Conservation (phyloP, 1,284 basidiomycete species). For the Polyporus tsugae region DNA sequence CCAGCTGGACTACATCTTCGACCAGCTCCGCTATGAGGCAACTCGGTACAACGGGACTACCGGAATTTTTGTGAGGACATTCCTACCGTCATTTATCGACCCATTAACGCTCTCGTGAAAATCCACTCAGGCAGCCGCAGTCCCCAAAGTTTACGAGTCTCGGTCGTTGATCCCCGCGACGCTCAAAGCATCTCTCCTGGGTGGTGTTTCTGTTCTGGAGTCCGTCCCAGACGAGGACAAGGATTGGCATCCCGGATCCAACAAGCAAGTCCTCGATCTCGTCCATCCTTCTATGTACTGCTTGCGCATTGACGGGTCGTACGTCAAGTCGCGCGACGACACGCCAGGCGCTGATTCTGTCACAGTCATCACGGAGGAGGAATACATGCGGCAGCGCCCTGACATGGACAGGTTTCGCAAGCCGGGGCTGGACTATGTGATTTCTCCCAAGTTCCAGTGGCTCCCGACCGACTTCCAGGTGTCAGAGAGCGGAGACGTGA, state of each 20-base stretch:
- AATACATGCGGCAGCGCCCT: too few species aligned
- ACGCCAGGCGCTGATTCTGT: too few species aligned
- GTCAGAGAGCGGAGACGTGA: constrained; percentile 4
- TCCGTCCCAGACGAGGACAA: constrained; percentile 10
- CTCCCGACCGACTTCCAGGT: constrained; percentile 20
- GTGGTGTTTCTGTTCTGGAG: constrained; percentile 2
- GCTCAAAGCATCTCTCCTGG: not conserved
- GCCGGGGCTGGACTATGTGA: not conserved
- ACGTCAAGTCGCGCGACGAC: not conserved
- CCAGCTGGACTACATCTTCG: constrained; percentile 18
- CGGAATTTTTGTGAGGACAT: constrained; percentile 36
- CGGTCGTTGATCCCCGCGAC: not conserved
- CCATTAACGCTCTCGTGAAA: too few species aligned
- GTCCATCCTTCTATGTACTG: constrained; percentile 16
- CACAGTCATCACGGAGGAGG: too few species aligned
- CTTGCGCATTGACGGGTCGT: constrained; percentile 4
- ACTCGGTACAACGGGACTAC: not conserved
- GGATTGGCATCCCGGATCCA: constrained; percentile 17
- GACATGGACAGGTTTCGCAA: not conserved
- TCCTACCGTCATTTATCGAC: too few species aligned
- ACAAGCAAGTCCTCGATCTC: constrained; percentile 18
- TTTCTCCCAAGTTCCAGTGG: constrained; percentile 17
- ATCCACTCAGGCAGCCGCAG: not conserved
- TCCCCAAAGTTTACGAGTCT: not conserved
- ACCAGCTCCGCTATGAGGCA: not conserved